phyloP scores from a whole-genome alignment of 371 early-diverging fungal genomes.

The Rhizomucor pusillus region DNA sequence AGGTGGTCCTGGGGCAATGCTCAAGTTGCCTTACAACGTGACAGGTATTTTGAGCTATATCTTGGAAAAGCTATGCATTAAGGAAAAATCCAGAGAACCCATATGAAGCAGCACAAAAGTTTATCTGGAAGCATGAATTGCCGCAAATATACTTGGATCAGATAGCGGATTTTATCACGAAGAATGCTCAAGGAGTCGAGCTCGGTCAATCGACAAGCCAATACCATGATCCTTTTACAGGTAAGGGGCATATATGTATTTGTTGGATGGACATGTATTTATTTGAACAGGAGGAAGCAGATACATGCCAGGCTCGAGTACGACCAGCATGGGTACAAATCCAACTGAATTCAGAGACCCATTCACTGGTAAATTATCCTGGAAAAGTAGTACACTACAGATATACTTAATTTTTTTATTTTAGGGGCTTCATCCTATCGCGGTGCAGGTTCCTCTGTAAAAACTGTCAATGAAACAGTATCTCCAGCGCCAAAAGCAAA shows the following conservation, averaged over 20 bases:
- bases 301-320: conserved; percentile 37
- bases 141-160: conserved; percentile 85
- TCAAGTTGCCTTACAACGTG: conserved; percentile 93
- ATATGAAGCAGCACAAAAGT: conserved; percentile 88
- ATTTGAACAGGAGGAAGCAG: conserved; percentile 43
- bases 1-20: conserved; percentile 66
- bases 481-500: conserved; percentile 22
- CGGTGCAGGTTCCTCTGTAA: conserved; percentile 6
- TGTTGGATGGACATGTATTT: not conserved
- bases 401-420: not conserved
- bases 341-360: conserved; percentile 32
- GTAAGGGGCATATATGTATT: conserved; percentile 13
- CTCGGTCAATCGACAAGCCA: conserved; percentile 34
- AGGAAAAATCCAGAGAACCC: conserved; percentile 77
- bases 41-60: conserved; percentile 41
- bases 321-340: conserved; percentile 6
- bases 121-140: conserved; percentile 79
- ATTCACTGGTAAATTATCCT: conserved; percentile 41
- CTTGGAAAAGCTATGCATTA: not conserved
- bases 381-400: not conserved
- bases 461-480: conserved; percentile 15
- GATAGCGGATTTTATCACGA: conserved; percentile 90
- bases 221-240: conserved; percentile 73
- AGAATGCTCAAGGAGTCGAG: conserved; percentile 73
- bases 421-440: conserved; percentile 9